These are phyloP conservation scores for Mycena galericulata DNA, from an alignment of 768 basidiomycete genomes.

Conservation along the genomic window DNA sequence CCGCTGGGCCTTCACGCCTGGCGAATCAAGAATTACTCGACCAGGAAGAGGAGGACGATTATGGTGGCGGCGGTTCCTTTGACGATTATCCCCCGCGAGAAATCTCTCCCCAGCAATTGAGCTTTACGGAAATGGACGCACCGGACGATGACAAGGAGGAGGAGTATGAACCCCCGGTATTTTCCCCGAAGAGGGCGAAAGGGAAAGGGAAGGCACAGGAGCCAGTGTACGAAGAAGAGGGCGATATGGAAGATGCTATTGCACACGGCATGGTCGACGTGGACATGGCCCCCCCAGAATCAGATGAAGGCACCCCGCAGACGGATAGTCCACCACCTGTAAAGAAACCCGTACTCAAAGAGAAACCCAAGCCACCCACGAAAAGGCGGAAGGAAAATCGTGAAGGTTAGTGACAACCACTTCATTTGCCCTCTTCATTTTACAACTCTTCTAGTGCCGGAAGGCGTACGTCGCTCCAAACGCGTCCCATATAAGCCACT, in stretches of 20 bases:
- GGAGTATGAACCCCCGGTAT: slow-evolving; percentile 39
- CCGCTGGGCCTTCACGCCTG: slow-evolving; percentile 55
- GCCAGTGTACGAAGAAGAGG: slow-evolving; percentile 55
- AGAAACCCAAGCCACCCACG: slow-evolving; percentile 9
- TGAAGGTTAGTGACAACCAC: slow-evolving; percentile 41
- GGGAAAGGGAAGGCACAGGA: slow-evolving; percentile 56
- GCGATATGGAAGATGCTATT: slow-evolving; percentile 55
- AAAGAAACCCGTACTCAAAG: slow-evolving; percentile 46
- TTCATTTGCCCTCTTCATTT: background rate
- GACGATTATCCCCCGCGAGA: slow-evolving; percentile 47
- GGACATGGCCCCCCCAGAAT: slow-evolving; percentile 46
- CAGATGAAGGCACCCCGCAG: slow-evolving; percentile 43
- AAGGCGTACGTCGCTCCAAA: slow-evolving; percentile 76
- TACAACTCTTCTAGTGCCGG: slow-evolving; percentile 41
- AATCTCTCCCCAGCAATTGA: slow-evolving; percentile 49
- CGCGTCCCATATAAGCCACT: slow-evolving; percentile 80
- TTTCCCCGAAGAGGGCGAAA: slow-evolving; percentile 54
- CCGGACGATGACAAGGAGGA: slow-evolving; percentile 61
- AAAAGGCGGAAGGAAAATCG: slow-evolving; percentile 54
- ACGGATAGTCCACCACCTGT: slow-evolving; percentile 44
- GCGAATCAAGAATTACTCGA: slow-evolving; percentile 41
- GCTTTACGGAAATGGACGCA: slow-evolving; percentile 62
- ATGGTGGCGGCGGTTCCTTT: slow-evolving; percentile 42
- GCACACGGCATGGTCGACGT: slow-evolving; percentile 48
- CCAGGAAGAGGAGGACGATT: slow-evolving; percentile 39